These are phyloP conservation scores for Verbena officinalis DNA, from an alignment of 257 asterid genomes.

Conservation along the genomic window DNA sequence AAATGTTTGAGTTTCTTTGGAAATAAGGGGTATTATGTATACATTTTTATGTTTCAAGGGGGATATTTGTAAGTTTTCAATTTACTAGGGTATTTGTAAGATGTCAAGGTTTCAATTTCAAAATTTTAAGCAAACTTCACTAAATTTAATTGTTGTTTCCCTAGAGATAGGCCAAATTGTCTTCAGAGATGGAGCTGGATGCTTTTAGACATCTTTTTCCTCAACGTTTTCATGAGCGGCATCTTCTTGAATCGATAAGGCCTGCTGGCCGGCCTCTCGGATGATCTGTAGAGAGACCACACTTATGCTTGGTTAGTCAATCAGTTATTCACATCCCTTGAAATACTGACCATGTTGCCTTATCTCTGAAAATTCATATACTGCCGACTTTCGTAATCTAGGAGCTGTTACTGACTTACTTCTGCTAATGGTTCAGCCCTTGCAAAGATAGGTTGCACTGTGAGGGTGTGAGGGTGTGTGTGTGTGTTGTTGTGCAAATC, in stretches of 20 bases:
- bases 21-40: too few relatives aligned
- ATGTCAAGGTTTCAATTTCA: neutral
- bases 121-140: constrained; percentile 18
- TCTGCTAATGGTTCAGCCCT: constrained; percentile 95
- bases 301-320: constrained; percentile 68
- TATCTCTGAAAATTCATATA: neutral
- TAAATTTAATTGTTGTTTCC: constrained; percentile 59
- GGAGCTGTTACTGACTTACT: constrained; percentile 93
- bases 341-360: constrained; percentile 4
- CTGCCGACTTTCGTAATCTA: constrained; percentile 37
- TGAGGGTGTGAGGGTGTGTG: too few relatives aligned
- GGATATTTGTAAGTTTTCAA: too few relatives aligned
- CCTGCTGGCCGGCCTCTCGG: constrained; percentile 83
- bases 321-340: constrained; percentile 11
- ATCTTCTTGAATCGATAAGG: constrained; percentile 74
- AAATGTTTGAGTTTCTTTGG: too few relatives aligned
- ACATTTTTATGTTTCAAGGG: too few relatives aligned
- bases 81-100: too few relatives aligned
- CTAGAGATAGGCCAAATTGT: constrained; percentile 59
- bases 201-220: constrained; percentile 92
- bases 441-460: constrained; percentile 91
- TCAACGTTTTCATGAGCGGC: constrained; percentile 75
- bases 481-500: constrained; percentile 5
- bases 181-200: constrained; percentile 87
- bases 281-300: constrained; percentile 85